A percentile compares a stretch with the other conserved stretches of the same genome.
Conservation (phyloP, 768 basidiomycete species). For the Candolleomyces efflorescens region DNA sequence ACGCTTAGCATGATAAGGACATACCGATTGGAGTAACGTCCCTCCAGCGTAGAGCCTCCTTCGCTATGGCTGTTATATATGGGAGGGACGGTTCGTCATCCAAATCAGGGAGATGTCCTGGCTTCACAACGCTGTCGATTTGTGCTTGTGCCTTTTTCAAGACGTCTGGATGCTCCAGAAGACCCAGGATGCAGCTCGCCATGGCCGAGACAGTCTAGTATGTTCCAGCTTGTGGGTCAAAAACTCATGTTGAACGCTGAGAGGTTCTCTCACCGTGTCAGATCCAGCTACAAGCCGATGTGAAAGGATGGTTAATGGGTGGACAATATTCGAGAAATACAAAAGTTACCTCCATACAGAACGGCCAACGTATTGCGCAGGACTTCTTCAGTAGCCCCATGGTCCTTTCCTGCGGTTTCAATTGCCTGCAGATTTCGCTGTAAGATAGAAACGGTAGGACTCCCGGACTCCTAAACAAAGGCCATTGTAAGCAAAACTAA, state of each 20-base stretch:
- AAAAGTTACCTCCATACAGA: conserved; percentile 15
- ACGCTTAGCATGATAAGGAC: background rate
- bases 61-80: conserved; percentile 26
- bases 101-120: conserved; percentile 27
- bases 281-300: conserved; percentile 12
- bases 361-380: conserved; percentile 19
- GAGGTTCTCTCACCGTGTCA: conserved; percentile 12
- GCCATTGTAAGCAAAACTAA: too few relatives aligned
- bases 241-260: background rate
- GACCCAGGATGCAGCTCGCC: conserved; percentile 10
- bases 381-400: conserved; percentile 13
- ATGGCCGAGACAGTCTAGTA: conserved; percentile 8
- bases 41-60: conserved; percentile 26
- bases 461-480: conserved; percentile 11
- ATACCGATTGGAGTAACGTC: conserved; percentile 21
- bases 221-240: too few relatives aligned
- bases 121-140: conserved; percentile 28
- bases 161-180: conserved; percentile 12
- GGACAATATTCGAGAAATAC: background rate
- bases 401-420: conserved; percentile 4
- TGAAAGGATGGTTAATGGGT: background rate
- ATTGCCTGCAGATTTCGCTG: conserved; percentile 12
- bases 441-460: conserved; percentile 13
- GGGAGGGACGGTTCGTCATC: conserved; percentile 24
- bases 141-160: conserved; percentile 29